Evolutionary conservation across 768 basidiomycete species (phyloP), one percentile per base, ranked within the genome.

Genomic region (Russula foetens): DNA sequence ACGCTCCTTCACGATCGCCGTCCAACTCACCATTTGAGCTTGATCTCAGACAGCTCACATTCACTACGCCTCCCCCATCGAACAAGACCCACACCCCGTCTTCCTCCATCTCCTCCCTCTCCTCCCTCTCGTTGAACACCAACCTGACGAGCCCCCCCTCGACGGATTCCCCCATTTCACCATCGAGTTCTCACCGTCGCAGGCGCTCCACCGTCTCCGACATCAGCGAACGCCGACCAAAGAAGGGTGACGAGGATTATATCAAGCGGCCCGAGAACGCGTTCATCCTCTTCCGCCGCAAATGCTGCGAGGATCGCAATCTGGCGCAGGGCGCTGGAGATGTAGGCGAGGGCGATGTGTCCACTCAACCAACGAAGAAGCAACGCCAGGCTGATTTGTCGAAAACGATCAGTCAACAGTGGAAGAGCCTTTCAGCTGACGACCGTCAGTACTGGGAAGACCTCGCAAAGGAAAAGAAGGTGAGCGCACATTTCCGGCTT

Each of bases 251-350:
- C 72, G 86, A 86, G 51, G 86, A 88, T 71, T 90, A 90, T 69
- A 83, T 90, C 76, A 89, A 89, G 72, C 83, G 88, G 45, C 88
- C 88, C 2, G 86, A 88, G 74, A 90, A 90, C 68, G 88, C 88
- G 8, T 90, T 90, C 77, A 90, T 90, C 70, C 79, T 90, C 57
- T 90, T 90, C 80, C 82, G 88, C 56, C 81, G 87, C 67, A 83
- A 86, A 68, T 88, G 85, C 73, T 88, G 84, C 72, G 84, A 86
- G 72, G 84, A 87, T 53, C 81, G 84, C 35, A 83, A 86, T 71
- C 74, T 75, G 15, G 79, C 79, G 47, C 76, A 74, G 56, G 81
- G 81, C 51, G 79, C 74, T 3, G 74, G 64, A 43, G 70, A 69
- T 29, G 63, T 62, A 14, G 59, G 60, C 28, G 62, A 65, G 45